Conservation (phyloP, 2,329 filamentous ascomycete species). For the Mariannaea sp. region DNA sequence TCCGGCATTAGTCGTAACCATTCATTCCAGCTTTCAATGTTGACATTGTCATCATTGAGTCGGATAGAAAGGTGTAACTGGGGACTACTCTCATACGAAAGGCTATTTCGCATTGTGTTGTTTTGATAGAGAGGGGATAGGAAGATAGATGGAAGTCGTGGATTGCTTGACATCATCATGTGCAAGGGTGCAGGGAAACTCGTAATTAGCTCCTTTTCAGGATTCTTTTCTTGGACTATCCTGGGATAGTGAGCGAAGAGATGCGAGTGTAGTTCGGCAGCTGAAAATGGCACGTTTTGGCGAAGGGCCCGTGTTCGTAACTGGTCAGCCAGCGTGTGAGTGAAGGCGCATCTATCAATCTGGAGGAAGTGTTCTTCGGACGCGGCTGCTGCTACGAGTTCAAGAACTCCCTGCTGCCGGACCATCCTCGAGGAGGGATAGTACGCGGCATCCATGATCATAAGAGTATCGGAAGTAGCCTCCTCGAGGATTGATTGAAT, state of each 20-base stretch:
- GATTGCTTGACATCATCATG: conserved; percentile 59
- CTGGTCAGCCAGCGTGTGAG: conserved; percentile 54
- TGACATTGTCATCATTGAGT: conserved; percentile 56
- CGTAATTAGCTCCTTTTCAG: conserved; percentile 53
- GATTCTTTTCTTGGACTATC: conserved; percentile 55
- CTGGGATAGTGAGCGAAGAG: conserved; percentile 58
- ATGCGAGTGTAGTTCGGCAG: conserved; percentile 58
- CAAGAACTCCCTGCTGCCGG: conserved; percentile 58
- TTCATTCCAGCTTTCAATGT: conserved; percentile 60
- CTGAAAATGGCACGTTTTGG: conserved; percentile 50
- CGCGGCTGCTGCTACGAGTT: conserved; percentile 60
- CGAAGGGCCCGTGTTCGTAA: conserved; percentile 54
- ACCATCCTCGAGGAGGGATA: conserved; percentile 59
- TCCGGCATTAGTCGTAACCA: conserved; percentile 64
- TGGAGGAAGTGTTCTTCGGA: conserved; percentile 56
- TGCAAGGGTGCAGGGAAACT: conserved; percentile 60
- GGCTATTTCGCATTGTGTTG: conserved; percentile 45
- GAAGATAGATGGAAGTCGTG: conserved; percentile 60
- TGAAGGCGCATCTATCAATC: conserved; percentile 58
- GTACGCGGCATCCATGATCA: conserved; percentile 64
- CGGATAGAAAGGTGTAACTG: conserved; percentile 57
- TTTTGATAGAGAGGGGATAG: conserved; percentile 55
- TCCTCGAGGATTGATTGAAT: conserved; percentile 63
- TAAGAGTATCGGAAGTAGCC: conserved; percentile 58
- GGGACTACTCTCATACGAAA: conserved; percentile 50